phyloP scores from a whole-genome alignment of 2,329 filamentous ascomycete species.

The Botrytis elliptica region DNA sequence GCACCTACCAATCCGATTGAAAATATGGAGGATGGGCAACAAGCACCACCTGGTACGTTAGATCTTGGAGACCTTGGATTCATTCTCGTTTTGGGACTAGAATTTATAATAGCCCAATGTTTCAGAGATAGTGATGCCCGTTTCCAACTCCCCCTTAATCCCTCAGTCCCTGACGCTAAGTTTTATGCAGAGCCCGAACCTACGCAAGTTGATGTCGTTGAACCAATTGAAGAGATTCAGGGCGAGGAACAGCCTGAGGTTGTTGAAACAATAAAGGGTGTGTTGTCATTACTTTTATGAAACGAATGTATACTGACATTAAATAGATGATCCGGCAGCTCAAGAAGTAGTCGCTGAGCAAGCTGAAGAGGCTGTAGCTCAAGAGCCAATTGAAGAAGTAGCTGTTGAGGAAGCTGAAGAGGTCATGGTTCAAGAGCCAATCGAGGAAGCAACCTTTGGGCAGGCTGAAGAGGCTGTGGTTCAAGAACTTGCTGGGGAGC shows the following conservation, averaged over 20 bases:
- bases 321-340: background rate
- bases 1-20: background rate
- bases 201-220: background rate
- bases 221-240: background rate
- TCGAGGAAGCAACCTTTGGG: too few species aligned
- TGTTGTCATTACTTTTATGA: background rate
- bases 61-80: constrained; percentile 3
- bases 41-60: constrained; percentile 10
- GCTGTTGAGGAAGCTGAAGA: constrained; percentile 1
- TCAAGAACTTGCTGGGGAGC: background rate
- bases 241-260: background rate
- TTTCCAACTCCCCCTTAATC: background rate
- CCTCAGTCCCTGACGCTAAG: background rate
- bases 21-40: background rate
- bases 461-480: background rate
- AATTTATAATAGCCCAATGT: background rate
- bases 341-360: background rate
- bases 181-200: background rate
- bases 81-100: constrained; percentile 6
- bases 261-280: background rate
- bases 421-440: background rate
- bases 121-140: constrained; percentile 4
- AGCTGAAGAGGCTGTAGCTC: background rate
- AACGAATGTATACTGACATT: background rate
- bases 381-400: background rate